phyloP scores from a whole-genome alignment of 1,284 basidiomycete genomes.

The Cryptococcus jaspeensis region DNA sequence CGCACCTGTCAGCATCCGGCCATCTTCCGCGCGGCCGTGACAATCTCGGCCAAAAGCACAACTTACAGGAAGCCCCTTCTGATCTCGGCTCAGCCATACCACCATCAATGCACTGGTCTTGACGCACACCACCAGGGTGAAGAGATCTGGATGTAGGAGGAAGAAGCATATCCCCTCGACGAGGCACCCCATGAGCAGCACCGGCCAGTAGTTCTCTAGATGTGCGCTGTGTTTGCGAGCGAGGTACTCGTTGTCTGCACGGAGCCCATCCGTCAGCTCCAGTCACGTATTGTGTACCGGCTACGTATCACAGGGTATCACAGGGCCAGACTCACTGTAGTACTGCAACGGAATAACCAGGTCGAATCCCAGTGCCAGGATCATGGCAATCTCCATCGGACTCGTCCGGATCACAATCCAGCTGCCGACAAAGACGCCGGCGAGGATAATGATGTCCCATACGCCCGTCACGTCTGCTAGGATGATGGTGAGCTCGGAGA shows the following conservation, averaged over 20 bases:
- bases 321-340: conserved; percentile 21
- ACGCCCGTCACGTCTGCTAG: conserved; percentile 21
- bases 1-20: not conserved
- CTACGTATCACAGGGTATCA: too few species aligned
- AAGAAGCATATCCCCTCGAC: conserved; percentile 23
- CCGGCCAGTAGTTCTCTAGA: conserved; percentile 31
- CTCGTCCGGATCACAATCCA: conserved; percentile 31
- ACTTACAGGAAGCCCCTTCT: conserved; percentile 25
- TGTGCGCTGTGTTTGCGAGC: conserved; percentile 15
- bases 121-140: conserved; percentile 34
- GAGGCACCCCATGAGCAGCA: conserved; percentile 22
- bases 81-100: conserved; percentile 24
- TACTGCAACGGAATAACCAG: conserved; percentile 33
- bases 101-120: conserved; percentile 24
- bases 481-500: conserved; percentile 23
- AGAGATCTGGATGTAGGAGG: conserved; percentile 29
- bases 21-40: not conserved
- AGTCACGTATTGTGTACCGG: too few species aligned
- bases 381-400: conserved; percentile 23
- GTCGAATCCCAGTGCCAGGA: conserved; percentile 29
- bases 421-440: conserved; percentile 20
- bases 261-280: conserved; percentile 1
- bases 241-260: conserved; percentile 16
- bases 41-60: not conserved
- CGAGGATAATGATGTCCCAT: conserved; percentile 28